These are phyloP conservation scores for Coniochaeta prunicola DNA, from an alignment of 2,329 filamentous ascomycete species.

Conservation along the genomic window DNA sequence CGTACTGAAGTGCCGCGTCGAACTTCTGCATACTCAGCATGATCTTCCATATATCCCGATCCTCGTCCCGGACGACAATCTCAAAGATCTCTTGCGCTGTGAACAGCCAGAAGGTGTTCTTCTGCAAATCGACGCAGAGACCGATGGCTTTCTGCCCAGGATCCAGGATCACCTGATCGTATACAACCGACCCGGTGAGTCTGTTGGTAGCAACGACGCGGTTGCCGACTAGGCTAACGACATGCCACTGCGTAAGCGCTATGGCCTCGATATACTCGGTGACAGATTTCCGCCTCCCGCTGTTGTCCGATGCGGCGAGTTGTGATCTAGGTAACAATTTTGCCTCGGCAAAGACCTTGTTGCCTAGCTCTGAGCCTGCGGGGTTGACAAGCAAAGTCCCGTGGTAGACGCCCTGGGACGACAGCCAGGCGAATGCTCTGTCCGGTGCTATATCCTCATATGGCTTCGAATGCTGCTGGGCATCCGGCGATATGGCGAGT, in stretches of 20 bases:
- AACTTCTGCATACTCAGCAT: constrained; percentile 84
- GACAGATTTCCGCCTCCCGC: constrained; percentile 56
- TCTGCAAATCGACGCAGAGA: constrained; percentile 81
- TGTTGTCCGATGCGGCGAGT: constrained; percentile 60
- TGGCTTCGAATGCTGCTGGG: constrained; percentile 41
- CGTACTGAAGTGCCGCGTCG: constrained; percentile 79
- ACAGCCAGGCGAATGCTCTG: constrained; percentile 84
- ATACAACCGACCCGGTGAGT: constrained; percentile 76
- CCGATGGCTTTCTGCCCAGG: constrained; percentile 74
- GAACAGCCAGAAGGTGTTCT: constrained; percentile 97
- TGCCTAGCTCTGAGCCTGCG: constrained; percentile 57
- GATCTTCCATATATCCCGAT: constrained; percentile 89
- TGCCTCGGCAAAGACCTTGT: constrained; percentile 69
- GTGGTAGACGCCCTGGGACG: constrained; percentile 77
- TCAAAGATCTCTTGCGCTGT: constrained; percentile 89
- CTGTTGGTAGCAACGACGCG: constrained; percentile 80
- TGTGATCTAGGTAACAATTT: constrained; percentile 70
- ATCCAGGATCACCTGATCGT: constrained; percentile 80
- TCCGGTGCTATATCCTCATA: constrained; percentile 55
- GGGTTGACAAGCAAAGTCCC: constrained; percentile 66
- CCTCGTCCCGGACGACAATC: constrained; percentile 83
- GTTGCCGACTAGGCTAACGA: constrained; percentile 74
- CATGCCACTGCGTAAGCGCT: constrained; percentile 88
- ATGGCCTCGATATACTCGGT: constrained; percentile 73
- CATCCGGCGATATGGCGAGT: constrained; percentile 71